Base-by-base conservation (phyloP, 2,329 filamentous ascomycete genomes). In the Paraphaeosphaeria minitans region DNA sequence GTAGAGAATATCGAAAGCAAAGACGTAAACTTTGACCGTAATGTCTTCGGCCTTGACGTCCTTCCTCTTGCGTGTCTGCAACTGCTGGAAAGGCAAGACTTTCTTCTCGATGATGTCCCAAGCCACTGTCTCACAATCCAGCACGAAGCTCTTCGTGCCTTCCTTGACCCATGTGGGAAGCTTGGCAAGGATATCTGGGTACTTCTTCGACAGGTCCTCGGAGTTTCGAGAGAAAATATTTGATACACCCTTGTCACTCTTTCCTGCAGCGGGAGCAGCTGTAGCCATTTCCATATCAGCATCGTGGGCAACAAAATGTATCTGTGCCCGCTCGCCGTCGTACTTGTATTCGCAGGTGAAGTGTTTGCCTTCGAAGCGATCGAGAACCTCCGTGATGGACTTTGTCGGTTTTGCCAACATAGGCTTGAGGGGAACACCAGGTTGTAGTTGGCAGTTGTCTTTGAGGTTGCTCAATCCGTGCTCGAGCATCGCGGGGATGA, bases 281-380 rank as follows among this genome's bases (percentile, higher is more conserved):
- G 80, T 82, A 5, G 89, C 85, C 66, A 92, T 89, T 55, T 92
- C 84, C 59, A 90, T 81, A 1, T 87, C 81, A 10, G 91, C 85
- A 61, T 94, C 90, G 62, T 92, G 91, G 4, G 93, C 89, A 33
- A 98, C 92, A 67, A 96, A 99, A 75, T 99, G 95, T 52, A 99
- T 98, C 75, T 99, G 95, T n/a, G 95, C 95, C 73, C 95, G 85
- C 78, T 99, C 95, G 50, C 95, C 95, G 70, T 99, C 95, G 72
- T 99, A 99, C 77, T 99, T 99, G 83, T 96, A 99, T 76, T 99
- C 95, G 79, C 95, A 99, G 1, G 95, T 98, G 71, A 99, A 99
- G 27, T 89, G 90, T 73, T 97, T 95, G 63, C 91, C 88, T 74
- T 98, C 95, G 66, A 99, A 99, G 5, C 95, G 91, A 77, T 99